Evolutionary conservation across 768 basidiomycete genomes (phyloP).

Genomic region (Epithele typhae): DNA sequence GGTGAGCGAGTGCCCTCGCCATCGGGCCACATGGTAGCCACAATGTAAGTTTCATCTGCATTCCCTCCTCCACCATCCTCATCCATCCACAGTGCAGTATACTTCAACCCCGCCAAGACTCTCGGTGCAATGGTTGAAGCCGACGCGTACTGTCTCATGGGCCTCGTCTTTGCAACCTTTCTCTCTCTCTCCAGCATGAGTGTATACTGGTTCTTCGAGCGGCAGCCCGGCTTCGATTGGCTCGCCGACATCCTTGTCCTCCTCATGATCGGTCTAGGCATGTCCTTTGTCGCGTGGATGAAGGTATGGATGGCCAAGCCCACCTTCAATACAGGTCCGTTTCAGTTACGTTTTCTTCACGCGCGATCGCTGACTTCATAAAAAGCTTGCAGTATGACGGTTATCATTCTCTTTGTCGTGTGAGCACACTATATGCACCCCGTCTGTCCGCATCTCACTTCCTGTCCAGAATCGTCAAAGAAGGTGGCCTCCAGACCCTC

Average conservation of each 20-base stretch:
- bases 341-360: neutral
- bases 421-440: conserved; percentile 37
- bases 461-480: conserved; percentile 69
- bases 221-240: conserved; percentile 64
- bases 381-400: conserved; percentile 78
- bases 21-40: conserved; percentile 89
- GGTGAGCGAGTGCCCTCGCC: conserved; percentile 54
- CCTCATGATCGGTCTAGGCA: conserved; percentile 78
- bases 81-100: conserved; percentile 52
- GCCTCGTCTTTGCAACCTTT: conserved; percentile 64
- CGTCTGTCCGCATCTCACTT: neutral
- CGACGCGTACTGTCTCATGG: conserved; percentile 71
- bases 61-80: neutral
- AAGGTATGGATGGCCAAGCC: conserved; percentile 91
- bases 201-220: conserved; percentile 77
- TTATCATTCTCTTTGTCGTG: conserved; percentile 83
- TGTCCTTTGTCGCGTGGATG: conserved; percentile 82
- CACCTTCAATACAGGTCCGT: conserved; percentile 82
- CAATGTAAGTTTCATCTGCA: conserved; percentile 55
- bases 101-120: conserved; percentile 93
- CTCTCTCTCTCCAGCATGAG: conserved; percentile 74
- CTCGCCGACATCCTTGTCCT: conserved; percentile 72
- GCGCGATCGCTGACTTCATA: neutral
- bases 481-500: conserved; percentile 77
- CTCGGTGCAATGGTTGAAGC: conserved; percentile 92